These are phyloP conservation scores for Penicillium pulvis DNA, from an alignment of 495 filamentous ascomycete genomes.

Conservation along the genomic window DNA sequence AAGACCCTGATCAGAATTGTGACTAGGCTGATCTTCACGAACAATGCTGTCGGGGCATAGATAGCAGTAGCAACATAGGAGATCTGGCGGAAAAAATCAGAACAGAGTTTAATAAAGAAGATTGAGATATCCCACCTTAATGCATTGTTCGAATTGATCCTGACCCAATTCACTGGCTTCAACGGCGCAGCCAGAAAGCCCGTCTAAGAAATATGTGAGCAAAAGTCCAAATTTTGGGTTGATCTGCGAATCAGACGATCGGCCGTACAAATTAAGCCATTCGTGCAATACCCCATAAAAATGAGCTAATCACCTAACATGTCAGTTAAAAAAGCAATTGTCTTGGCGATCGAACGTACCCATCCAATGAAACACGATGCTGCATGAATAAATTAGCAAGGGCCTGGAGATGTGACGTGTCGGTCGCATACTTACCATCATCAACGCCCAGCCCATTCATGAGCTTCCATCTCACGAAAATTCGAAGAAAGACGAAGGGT, in stretches of 20 bases:
- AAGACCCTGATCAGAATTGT: constrained; percentile 35
- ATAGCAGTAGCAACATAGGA: constrained; percentile 25
- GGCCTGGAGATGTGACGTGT: background rate
- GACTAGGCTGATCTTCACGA: constrained; percentile 35
- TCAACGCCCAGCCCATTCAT: constrained; percentile 10
- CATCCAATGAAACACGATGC: constrained; percentile 9
- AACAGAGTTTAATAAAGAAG: background rate
- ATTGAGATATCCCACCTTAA: background rate
- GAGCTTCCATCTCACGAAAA: constrained; percentile 16
- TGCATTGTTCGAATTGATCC: background rate
- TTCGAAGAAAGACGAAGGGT: constrained; percentile 9
- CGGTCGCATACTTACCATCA: constrained; percentile 14
- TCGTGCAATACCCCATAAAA: constrained; percentile 5
- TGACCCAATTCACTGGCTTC: background rate
- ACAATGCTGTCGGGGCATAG: constrained; percentile 35
- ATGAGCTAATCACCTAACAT: background rate
- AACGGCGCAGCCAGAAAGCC: background rate
- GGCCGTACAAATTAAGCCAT: constrained; percentile 1
- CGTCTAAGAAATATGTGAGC: background rate
- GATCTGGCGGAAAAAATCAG: constrained; percentile 6
- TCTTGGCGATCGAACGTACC: background rate
- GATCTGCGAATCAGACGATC: background rate
- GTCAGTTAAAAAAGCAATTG: background rate
- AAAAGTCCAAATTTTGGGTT: background rate
- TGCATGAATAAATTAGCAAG: background rate